phyloP scores from a whole-genome alignment of 768 basidiomycete genomes.

The Termitomyces sp. region DNA sequence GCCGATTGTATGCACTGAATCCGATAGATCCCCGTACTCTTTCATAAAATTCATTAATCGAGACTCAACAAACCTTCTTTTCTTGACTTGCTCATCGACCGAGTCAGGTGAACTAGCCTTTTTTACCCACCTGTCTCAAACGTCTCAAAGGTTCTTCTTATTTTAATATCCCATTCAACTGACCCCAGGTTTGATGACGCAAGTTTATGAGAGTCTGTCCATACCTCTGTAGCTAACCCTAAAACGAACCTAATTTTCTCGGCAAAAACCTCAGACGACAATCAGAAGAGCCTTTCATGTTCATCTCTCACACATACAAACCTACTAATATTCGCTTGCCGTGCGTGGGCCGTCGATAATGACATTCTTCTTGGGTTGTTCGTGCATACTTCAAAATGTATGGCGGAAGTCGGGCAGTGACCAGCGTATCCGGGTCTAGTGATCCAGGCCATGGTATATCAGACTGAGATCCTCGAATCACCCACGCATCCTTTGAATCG shows the following conservation, averaged over 20 bases:
- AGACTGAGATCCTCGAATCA: no score
- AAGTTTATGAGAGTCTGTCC: background rate
- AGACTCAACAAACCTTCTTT: no score
- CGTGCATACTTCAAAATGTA: background rate
- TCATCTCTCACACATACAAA: background rate
- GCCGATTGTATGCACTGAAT: no score
- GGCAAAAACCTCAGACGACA: background rate
- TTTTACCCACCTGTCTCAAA: background rate
- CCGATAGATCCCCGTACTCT: no score
- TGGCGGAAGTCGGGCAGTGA: background rate
- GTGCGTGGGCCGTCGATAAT: background rate
- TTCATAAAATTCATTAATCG: no score
- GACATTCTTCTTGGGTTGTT: no score
- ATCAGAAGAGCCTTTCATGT: background rate
- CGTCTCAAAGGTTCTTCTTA: no score
- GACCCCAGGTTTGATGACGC: background rate
- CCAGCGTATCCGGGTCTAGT: no score
- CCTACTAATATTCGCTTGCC: background rate
- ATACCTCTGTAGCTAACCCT: background rate
- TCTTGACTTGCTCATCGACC: no score
- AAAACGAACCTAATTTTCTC: background rate
- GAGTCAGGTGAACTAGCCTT: no score
- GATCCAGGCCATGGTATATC: no score
- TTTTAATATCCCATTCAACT: no score
- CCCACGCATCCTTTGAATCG: background rate